phyloP scores from a whole-genome alignment of 345 rosid genomes.

The Acer negundo region DNA sequence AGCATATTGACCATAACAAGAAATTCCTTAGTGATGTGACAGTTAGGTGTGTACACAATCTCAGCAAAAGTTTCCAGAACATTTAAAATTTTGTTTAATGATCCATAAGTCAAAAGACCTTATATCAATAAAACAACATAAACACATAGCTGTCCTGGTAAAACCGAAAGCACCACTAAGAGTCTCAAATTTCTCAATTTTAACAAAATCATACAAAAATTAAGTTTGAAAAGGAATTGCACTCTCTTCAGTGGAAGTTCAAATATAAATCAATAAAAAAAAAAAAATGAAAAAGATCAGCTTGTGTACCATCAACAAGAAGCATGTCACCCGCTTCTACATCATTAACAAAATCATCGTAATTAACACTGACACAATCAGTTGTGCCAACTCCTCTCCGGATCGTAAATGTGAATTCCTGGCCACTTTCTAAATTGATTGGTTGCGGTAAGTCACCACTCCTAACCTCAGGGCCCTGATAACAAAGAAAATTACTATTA shows the following conservation, averaged over 20 bases:
- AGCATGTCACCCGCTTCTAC: constrained; percentile 97
- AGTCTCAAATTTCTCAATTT: neutral
- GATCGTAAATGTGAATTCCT: constrained; percentile 93
- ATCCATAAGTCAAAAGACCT: neutral
- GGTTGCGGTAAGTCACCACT: constrained; percentile 99
- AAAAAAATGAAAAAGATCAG: constrained; percentile 3
- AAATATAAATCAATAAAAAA: neutral
- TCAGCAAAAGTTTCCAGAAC: neutral
- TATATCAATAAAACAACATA: no score
- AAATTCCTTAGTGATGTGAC: neutral
- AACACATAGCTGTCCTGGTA: no score
- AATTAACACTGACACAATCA: constrained; percentile 93
- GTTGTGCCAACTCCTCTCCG: constrained; percentile 85
- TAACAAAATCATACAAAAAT: neutral
- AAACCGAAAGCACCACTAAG: neutral
- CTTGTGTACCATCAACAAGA: constrained; percentile 89
- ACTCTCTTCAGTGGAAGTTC: neutral
- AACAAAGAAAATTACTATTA: neutral
- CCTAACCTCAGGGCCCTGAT: constrained; percentile 97
- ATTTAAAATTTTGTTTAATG: neutral
- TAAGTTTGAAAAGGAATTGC: neutral
- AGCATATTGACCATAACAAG: neutral
- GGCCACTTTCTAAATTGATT: constrained; percentile 64
- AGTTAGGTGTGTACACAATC: neutral
- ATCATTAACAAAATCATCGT: constrained; percentile 93